Evolutionary conservation across 352 stramenopile genomes (phyloP), one percentile per base, ranked within the genome.

Genomic region (Blastocystis sp.): DNA sequence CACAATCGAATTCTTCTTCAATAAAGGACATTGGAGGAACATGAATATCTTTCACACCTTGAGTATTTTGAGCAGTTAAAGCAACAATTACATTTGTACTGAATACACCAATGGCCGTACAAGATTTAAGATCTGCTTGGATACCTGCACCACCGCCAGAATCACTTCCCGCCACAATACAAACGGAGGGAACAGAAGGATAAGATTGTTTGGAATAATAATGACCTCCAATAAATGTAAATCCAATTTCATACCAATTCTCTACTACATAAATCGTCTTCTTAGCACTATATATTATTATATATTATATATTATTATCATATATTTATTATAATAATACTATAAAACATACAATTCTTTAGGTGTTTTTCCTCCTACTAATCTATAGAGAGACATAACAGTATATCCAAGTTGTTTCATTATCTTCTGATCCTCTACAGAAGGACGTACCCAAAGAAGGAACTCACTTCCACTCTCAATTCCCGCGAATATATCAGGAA

Each of bases 101-200:
- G 73, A 75, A 82, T 31, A 73, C 72, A 11, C 79, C 80, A 33
- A 91, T 74, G 25, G 75, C 73, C 25, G 82, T 81, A 39, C 88
- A 89, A 9, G 83, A 71, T 64, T 88, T 84, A 57, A 93, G 67
- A 58, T 94, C 84, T 10, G 84, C 84, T 70, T 94, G 83, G 45
- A 94, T 82, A 27, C 84, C 84, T 2, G 84, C 84, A 21, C 79
- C 80, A 23, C 78, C 84, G 13, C 83, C 82, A 9, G 78, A 89
- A 70, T 94, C 84, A 0, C 76, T 88, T 40, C 84, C 84, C 4
- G 84, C 84, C 56, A 94, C 89, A 21, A 79, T 89, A 41, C 89
- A 81, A 19, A 89, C 79, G 5, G 72, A 71, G 0, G 65, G 65
- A 13, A 68, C 4, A 24, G 32, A 39, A 18, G 48, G 39, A 19